Evolutionary conservation across 1,284 basidiomycete genomes (phyloP).

Genomic region (Trametes versicolor): DNA sequence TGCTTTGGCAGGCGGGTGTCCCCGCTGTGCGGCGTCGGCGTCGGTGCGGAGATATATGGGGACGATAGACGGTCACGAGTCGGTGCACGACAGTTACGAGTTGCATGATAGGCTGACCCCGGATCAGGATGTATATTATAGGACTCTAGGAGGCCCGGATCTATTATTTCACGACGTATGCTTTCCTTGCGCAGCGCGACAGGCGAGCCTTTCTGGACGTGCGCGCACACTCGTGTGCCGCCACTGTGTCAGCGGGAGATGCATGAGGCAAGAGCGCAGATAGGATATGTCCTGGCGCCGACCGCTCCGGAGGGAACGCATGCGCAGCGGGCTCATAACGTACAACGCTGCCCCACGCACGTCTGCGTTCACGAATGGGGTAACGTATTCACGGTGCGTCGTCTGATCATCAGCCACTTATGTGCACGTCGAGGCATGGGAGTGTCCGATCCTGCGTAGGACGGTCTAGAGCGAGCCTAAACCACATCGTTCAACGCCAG

Average conservation of each 20-base stretch:
- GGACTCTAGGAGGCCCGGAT: background rate
- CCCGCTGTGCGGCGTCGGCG: background rate
- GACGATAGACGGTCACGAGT: background rate
- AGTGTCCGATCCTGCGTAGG: background rate
- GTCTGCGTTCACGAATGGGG: background rate
- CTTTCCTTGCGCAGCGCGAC: background rate
- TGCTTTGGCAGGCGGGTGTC: background rate
- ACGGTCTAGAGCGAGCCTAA: background rate
- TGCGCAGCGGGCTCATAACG: background rate
- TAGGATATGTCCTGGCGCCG: background rate
- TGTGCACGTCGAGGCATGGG: background rate
- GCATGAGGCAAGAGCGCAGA: background rate
- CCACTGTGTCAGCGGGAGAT: background rate
- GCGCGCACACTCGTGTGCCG: background rate
- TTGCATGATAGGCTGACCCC: background rate
- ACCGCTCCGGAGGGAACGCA: background rate
- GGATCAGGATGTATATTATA: constrained; percentile 1
- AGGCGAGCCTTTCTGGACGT: background rate
- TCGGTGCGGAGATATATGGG: background rate
- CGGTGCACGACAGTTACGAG: background rate
- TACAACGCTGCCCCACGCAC: background rate
- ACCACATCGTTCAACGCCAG: background rate
- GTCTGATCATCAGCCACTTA: background rate
- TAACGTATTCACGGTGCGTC: background rate
- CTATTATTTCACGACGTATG: background rate